Base-by-base conservation (phyloP, 768 basidiomycete species). In the Mycena kentingensis region DNA sequence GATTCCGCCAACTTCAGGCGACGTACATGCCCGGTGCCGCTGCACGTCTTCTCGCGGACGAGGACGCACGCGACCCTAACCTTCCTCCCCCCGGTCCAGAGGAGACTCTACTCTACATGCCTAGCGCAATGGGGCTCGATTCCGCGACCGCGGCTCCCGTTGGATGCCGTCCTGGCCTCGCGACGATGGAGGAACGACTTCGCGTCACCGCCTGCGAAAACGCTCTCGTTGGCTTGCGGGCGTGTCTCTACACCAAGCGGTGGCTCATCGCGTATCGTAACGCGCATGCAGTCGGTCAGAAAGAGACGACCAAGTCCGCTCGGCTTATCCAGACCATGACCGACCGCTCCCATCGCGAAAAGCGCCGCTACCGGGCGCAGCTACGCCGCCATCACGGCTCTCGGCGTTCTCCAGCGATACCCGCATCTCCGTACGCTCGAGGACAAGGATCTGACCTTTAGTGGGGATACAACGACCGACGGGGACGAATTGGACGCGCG, bases 21-120 rank as follows among this genome's bases (percentile, higher is more conserved):
- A 28, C 26, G 6, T 44, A 44, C 42, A 44, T 44, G 42, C 42
- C 42, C 8, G 42, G 42, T 44, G 42, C 42, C 42, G 42, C 26
- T 7, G 12, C 21, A 13, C 26, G 7, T 24, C 42, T 44, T 5
- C 10, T 12, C 5, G 42, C 7, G 13, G 15, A 6, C 6, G 42
- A 44, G 19, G 26, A 6, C 19, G 26, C 22, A 8, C 21, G 42
- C 15, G 42, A 44, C 19, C 10, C 42, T 10, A 28, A 21, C 15
- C 12, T 19, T 13, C 42, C 42, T 7, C 42, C 42, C 19, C 42
- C 42, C 10, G 10, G 6, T 5, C 8, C 24, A 6, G 42, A 44
- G 19, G 42, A 44, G 5, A 26, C 26, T 19, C 6, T 24, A 12
- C 42, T 44, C 7, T 26, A 7, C 19, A 8, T 44, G 7, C 42